A percentile compares a stretch with the other conserved stretches of the same genome.
These are phyloP conservation scores for Steccherinum ochraceum DNA, from an alignment of 768 basidiomycete genomes.

Conservation along the genomic window DNA sequence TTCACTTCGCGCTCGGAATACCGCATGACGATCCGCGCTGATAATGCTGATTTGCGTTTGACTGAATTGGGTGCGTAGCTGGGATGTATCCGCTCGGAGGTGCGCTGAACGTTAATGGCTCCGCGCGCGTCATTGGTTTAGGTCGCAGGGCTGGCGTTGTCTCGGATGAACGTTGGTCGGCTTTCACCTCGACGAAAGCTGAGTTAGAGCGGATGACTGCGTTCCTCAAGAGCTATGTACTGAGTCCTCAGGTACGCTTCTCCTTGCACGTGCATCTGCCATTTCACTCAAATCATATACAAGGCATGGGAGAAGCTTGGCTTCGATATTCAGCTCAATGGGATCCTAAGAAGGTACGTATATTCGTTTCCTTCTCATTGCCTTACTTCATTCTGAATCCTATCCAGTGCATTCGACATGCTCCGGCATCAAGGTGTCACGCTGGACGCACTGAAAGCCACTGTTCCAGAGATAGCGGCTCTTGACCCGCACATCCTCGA, in stretches of 20 bases:
- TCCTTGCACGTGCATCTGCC: background rate
- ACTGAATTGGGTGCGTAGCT: conserved; percentile 57
- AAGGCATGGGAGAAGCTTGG: conserved; percentile 40
- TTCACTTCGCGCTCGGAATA: conserved; percentile 91
- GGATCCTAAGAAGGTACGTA: conserved; percentile 35
- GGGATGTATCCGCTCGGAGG: too few species aligned
- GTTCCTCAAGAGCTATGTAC: conserved; percentile 25
- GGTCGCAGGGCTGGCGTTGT: conserved; percentile 38
- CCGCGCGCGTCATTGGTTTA: too few species aligned
- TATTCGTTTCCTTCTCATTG: background rate
- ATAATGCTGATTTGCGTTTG: conserved; percentile 82
- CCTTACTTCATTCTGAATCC: conserved; percentile 1
- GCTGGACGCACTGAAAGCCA: conserved; percentile 31
- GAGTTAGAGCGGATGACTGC: conserved; percentile 29
- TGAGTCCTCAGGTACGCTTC: conserved; percentile 37
- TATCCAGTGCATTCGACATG: conserved; percentile 65
- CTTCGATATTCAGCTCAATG: conserved; percentile 35
- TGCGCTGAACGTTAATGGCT: too few species aligned
- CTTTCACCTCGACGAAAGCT: conserved; percentile 26
- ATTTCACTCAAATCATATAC: background rate
- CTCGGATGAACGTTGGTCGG: conserved; percentile 36
- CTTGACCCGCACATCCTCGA: conserved; percentile 47
- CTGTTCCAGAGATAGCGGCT: conserved; percentile 43
- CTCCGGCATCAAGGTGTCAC: conserved; percentile 54
- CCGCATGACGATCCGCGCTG: conserved; percentile 79